These are phyloP conservation scores for Hypoxylon fragiforme DNA, from an alignment of 495 filamentous ascomycete species.

Conservation along the genomic window DNA sequence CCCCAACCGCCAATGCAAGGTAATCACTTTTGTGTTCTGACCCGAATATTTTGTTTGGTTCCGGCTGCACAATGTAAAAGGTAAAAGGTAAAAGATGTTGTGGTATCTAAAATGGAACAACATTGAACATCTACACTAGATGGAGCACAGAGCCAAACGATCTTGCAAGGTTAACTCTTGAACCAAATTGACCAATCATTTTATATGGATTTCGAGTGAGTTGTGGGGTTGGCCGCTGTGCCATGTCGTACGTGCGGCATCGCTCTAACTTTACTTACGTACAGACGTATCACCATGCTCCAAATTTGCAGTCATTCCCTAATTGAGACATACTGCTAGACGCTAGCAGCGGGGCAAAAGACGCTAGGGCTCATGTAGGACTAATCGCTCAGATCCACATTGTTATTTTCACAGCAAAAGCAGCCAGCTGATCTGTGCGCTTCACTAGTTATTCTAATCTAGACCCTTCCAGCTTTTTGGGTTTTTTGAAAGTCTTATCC, in stretches of 20 bases:
- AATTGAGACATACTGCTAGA: constrained; percentile 16
- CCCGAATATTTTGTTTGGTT: constrained; percentile 16
- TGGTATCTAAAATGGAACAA: constrained; percentile 25
- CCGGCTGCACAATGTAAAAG: constrained; percentile 15
- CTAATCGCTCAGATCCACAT: background rate
- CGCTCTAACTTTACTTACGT: constrained; percentile 20
- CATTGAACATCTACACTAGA: constrained; percentile 14
- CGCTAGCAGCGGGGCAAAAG: constrained; percentile 24
- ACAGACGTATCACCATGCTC: constrained; percentile 25
- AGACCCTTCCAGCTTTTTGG: too few species aligned
- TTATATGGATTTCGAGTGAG: constrained; percentile 24
- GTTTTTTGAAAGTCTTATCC: too few species aligned
- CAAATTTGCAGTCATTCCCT: constrained; percentile 27
- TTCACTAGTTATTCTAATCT: too few species aligned
- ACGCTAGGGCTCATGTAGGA: constrained; percentile 4
- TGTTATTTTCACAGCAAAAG: too few species aligned
- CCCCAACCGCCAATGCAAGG: constrained; percentile 19
- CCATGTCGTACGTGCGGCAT: constrained; percentile 32
- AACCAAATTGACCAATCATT: constrained; percentile 23
- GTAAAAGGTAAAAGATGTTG: too few species aligned
- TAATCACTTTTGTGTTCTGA: too few species aligned
- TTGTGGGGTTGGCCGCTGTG: constrained; percentile 13
- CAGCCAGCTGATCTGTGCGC: too few species aligned
- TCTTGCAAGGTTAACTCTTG: constrained; percentile 25
- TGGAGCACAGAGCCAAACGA: constrained; percentile 23